Percentiles rank a stretch among this genome's conserved stretches.
Conservation (phyloP, 2,329 filamentous ascomycete species). For the Didymella sp. region DNA sequence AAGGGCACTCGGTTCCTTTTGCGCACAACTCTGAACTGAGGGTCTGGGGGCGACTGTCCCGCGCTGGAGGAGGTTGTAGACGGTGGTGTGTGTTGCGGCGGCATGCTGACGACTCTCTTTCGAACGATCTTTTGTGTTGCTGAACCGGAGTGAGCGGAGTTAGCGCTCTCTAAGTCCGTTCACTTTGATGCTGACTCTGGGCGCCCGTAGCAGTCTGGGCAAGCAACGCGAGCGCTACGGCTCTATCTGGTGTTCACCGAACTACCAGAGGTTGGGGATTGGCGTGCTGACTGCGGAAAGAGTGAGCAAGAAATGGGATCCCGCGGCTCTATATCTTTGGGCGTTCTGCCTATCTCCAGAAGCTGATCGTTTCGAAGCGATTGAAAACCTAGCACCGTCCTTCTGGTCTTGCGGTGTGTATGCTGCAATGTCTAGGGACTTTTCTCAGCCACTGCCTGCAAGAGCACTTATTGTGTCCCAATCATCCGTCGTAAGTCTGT, state of each 20-base stretch:
- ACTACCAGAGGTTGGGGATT: neutral
- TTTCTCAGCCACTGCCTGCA: neutral
- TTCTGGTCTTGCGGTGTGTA: conserved; percentile 16
- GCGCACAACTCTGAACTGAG: conserved; percentile 84
- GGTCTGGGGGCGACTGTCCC: conserved; percentile 83
- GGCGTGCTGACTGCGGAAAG: conserved; percentile 8
- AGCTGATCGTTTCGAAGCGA: conserved; percentile 23
- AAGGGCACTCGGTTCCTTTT: conserved; percentile 92
- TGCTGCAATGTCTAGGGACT: conserved; percentile 18
- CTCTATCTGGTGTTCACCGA: neutral
- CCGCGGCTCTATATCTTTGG: conserved; percentile 40
- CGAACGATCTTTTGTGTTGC: neutral
- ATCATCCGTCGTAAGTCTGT: neutral
- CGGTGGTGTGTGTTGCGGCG: conserved; percentile 70
- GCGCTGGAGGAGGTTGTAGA: conserved; percentile 79
- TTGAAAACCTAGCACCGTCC: conserved; percentile 29
- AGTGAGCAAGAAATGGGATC: conserved; percentile 26
- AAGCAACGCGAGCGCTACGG: neutral
- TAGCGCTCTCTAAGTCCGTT: conserved; percentile 37
- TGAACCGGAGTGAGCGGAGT: conserved; percentile 24
- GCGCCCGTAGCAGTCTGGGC: neutral
- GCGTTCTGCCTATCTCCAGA: conserved; percentile 40
- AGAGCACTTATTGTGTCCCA: neutral
- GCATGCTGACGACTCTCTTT: conserved; percentile 59
- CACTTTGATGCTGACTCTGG: neutral